These are phyloP conservation scores for Pythium dissotocum DNA, from an alignment of 352 stramenopile genomes.

Conservation along the genomic window DNA sequence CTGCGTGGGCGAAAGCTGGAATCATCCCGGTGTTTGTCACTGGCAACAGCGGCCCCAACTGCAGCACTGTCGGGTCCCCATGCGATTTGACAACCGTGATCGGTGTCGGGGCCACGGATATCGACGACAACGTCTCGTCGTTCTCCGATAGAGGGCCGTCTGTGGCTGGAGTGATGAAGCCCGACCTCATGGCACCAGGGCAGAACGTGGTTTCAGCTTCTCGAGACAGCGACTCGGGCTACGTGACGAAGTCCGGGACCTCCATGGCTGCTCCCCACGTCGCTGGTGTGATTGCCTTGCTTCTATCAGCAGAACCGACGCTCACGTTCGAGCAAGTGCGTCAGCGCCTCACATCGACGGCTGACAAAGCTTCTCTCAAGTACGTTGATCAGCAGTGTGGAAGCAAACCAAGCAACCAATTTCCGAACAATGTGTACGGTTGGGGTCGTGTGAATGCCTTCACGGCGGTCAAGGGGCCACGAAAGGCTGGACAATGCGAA, in stretches of 20 bases:
- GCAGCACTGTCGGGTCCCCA: constrained; percentile 29
- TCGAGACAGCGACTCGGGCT: constrained; percentile 21
- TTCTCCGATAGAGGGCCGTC: constrained; percentile 31
- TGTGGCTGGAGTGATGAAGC: constrained; percentile 25
- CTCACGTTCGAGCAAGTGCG: constrained; percentile 21
- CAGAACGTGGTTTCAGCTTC: constrained; percentile 23
- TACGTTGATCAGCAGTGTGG: too few species aligned
- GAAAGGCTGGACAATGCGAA: too few species aligned
- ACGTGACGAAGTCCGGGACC: constrained; percentile 26
- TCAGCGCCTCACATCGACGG: constrained; percentile 3
- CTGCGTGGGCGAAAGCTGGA: constrained; percentile 27
- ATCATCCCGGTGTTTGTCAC: constrained; percentile 40
- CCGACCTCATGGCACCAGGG: constrained; percentile 30
- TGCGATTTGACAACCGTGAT: constrained; percentile 38
- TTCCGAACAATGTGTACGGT: too few species aligned
- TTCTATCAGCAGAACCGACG: constrained; percentile 16
- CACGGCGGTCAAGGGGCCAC: too few species aligned
- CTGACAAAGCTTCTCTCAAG: too few species aligned
- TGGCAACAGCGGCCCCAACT: constrained; percentile 33
- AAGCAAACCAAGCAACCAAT: too few species aligned
- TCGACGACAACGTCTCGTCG: constrained; percentile 26
- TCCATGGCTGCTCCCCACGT: constrained; percentile 36
- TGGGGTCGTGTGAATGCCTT: too few species aligned
- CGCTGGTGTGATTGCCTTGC: constrained; percentile 31
- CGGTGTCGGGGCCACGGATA: constrained; percentile 31